Conservation (phyloP, 2,329 filamentous ascomycete genomes). For the Claviceps cyperi region DNA sequence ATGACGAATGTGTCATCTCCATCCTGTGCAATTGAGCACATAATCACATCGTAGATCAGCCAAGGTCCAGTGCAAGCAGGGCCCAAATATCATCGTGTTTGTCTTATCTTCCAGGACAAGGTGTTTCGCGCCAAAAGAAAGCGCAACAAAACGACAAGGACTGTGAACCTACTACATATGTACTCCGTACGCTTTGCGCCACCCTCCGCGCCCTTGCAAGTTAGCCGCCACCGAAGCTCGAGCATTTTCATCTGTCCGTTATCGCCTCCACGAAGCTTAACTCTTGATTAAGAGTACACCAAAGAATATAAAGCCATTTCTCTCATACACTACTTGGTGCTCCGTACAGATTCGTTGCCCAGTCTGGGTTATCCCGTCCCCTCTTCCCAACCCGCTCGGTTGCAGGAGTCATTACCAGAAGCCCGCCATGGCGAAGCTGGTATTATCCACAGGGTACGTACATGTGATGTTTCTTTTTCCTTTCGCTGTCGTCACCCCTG, state of each 20-base stretch:
- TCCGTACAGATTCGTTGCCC: not conserved
- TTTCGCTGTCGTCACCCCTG: not conserved
- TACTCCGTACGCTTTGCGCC: not conserved
- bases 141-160: not conserved
- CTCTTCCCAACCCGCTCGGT: not conserved
- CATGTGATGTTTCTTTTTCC: not conserved
- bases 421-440: constrained; percentile 54
- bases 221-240: not conserved
- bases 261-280: not conserved
- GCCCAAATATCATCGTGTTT: not conserved
- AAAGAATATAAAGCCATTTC: not conserved
- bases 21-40: no score
- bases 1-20: no score
- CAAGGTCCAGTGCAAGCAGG: no score
- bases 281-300: not conserved
- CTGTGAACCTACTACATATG: not conserved
- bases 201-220: not conserved
- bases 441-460: constrained; percentile 73
- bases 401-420: not conserved
- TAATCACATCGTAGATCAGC: no score
- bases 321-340: not conserved
- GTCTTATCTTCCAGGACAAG: not conserved
- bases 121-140: not conserved
- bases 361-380: not conserved
- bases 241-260: not conserved